Conservation (phyloP, 2,329 filamentous ascomycete species). For the Cytospora mali region DNA sequence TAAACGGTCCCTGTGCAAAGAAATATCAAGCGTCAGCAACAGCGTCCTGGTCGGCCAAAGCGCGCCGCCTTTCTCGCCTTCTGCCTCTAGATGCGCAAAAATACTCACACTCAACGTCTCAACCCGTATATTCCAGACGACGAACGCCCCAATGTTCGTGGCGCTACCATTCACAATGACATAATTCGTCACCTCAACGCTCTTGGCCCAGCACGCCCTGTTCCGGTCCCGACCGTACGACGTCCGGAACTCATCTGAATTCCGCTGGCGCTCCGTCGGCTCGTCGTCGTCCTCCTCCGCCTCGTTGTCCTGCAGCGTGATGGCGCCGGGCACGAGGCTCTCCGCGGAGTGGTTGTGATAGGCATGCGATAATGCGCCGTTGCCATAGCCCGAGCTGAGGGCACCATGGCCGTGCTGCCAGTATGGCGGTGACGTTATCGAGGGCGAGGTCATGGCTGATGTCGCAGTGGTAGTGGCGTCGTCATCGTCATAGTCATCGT, state of each 20-base stretch:
- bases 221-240: constrained; percentile 45
- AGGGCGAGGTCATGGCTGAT: constrained; percentile 31
- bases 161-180: constrained; percentile 59
- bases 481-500: neutral
- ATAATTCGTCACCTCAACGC: constrained; percentile 61
- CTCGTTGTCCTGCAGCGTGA: constrained; percentile 66
- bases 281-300: constrained; percentile 49
- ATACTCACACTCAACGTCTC: constrained; percentile 76
- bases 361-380: constrained; percentile 34
- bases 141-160: constrained; percentile 78
- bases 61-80: no score
- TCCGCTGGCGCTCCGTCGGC: constrained; percentile 29
- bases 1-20: constrained; percentile 54
- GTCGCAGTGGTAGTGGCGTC: constrained; percentile 10
- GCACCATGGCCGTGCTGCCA: constrained; percentile 41
- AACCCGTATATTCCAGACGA: constrained; percentile 90
- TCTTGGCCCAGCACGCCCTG: constrained; percentile 66
- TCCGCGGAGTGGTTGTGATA: constrained; percentile 48
- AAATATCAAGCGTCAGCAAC: neutral
- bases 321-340: constrained; percentile 57
- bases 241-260: constrained; percentile 24
- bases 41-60: no score
- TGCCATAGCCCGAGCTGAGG: constrained; percentile 35
- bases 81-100: neutral
- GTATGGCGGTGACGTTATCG: constrained; percentile 47